Evolutionary conservation across 2,329 filamentous ascomycete genomes (phyloP), one percentile per base, ranked within the genome.

Genomic region (Epichloe hybrida): DNA sequence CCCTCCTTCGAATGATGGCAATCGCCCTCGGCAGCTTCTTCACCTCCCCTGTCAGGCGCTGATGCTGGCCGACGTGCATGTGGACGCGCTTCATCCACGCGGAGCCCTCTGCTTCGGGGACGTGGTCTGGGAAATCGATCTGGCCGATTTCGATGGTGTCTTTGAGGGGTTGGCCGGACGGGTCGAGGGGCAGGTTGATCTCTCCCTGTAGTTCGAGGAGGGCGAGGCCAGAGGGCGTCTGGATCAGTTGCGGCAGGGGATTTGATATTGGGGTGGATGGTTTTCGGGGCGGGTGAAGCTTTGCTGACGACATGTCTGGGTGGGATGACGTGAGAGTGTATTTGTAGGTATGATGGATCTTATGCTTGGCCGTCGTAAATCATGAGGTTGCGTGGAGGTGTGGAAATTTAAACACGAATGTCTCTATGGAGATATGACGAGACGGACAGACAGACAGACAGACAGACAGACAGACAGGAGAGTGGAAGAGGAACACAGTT

Each of bases 71-170:
- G 4, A 97, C 79, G 63, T 91, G 95, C 46, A 97, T 71, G 62
- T 95, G 87, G 31, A 91, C 88, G 37, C 80, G 77, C 68, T 89
- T 94, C 86, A 91, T 95, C 90, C 90, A 96, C 9, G 77, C 77
- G 0, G 79, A 83, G 58, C 80, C 65, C 46, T 61, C 61, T 12
- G 59, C 58, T 27, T 58, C 64, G 12, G 61, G 60, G 8, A 78
- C 72, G 64, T 90, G 88, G 58, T 87, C 76, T 2, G 88, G 88
- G 60, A 95, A 95, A 35, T 84, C 76, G 34, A 95, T 74, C 51
- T 79, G 81, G 35, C 89, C 89, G 56, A 95, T 74, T 20, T 66
- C 59, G 15, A 53, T 17, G 3, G 63, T 54, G 17, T 64, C 62
- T 5, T 55, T 53, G 37, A 67, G 54, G 5, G 62, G 46, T 21